Conservation (phyloP, 305 asterid genomes). For the Fraxinus greggii region DNA sequence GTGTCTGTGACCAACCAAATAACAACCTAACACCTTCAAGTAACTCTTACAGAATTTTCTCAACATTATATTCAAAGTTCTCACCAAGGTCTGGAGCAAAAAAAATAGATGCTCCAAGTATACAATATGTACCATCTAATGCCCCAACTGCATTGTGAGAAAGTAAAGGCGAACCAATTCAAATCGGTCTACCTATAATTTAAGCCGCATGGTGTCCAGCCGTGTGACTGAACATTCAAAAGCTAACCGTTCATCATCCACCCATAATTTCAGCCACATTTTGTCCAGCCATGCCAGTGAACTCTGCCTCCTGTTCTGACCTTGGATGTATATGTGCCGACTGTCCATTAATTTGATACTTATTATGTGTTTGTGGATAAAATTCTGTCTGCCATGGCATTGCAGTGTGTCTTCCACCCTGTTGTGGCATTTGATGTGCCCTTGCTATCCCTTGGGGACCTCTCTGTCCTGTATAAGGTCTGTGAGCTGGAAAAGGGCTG, state of each 20-base stretch:
- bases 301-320: slow-evolving; percentile 32
- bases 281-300: slow-evolving; percentile 30
- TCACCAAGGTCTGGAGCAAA: slow-evolving; percentile 15
- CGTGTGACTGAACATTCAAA: background rate
- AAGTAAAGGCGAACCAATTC: background rate
- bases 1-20: background rate
- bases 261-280: slow-evolving; percentile 25
- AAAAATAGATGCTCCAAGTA: slow-evolving; percentile 6
- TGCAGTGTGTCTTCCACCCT: slow-evolving; percentile 32
- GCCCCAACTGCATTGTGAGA: slow-evolving; percentile 2
- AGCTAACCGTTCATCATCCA: background rate
- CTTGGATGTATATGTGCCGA: slow-evolving; percentile 16
- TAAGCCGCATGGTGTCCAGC: background rate
- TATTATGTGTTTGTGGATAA: slow-evolving; percentile 18
- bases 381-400: slow-evolving; percentile 34
- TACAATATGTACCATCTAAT: slow-evolving; percentile 20
- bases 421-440: slow-evolving; percentile 29
- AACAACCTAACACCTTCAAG: slow-evolving; percentile 8
- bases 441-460: slow-evolving; percentile 23
- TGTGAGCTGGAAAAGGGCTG: slow-evolving; percentile 25
- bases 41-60: slow-evolving; percentile 3
- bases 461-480: slow-evolving; percentile 25
- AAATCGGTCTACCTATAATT: background rate
- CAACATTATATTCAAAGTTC: slow-evolving; percentile 7
- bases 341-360: slow-evolving; percentile 23